Conservation (phyloP, 768 basidiomycete species). For the Auricularia sp. region DNA sequence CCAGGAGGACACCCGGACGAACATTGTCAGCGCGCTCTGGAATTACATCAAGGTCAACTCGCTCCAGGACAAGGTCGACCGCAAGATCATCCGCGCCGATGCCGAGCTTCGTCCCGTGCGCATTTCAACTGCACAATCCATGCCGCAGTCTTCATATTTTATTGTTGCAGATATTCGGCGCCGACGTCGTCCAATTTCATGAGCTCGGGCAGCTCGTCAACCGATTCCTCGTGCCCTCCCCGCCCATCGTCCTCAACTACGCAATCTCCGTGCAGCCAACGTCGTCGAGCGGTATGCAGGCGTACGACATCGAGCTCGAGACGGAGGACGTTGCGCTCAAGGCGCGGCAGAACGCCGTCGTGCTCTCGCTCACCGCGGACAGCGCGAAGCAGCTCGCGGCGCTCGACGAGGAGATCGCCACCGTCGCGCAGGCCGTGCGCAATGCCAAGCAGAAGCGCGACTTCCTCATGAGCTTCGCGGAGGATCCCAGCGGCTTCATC, state of each 20-base stretch:
- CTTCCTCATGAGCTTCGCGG: conserved; percentile 74
- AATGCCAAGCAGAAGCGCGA: conserved; percentile 80
- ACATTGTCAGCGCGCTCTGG: conserved; percentile 79
- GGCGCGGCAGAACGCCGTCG: conserved; percentile 57
- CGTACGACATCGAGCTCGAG: conserved; percentile 85
- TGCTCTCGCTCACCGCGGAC: conserved; percentile 60
- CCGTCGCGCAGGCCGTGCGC: conserved; percentile 73
- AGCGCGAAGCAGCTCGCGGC: conserved; percentile 55
- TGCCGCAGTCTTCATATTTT: background rate
- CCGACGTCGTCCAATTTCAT: conserved; percentile 63
- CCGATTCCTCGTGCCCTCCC: conserved; percentile 63
- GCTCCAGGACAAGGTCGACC: conserved; percentile 74
- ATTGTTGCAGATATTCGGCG: conserved; percentile 51
- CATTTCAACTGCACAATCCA: conserved; percentile 1
- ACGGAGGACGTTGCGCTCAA: conserved; percentile 72
- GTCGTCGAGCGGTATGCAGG: conserved; percentile 42
- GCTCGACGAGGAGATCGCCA: conserved; percentile 89
- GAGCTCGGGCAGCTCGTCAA: conserved; percentile 79
- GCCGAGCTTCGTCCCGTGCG: conserved; percentile 54
- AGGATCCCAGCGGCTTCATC: conserved; percentile 70
- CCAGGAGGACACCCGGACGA: conserved; percentile 76
- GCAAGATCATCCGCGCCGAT: conserved; percentile 60
- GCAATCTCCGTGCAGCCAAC: conserved; percentile 50
- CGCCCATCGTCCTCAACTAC: conserved; percentile 76
- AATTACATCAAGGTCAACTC: conserved; percentile 81